Conservation (phyloP, 495 filamentous ascomycete species). For the Penicillium ucsense region DNA sequence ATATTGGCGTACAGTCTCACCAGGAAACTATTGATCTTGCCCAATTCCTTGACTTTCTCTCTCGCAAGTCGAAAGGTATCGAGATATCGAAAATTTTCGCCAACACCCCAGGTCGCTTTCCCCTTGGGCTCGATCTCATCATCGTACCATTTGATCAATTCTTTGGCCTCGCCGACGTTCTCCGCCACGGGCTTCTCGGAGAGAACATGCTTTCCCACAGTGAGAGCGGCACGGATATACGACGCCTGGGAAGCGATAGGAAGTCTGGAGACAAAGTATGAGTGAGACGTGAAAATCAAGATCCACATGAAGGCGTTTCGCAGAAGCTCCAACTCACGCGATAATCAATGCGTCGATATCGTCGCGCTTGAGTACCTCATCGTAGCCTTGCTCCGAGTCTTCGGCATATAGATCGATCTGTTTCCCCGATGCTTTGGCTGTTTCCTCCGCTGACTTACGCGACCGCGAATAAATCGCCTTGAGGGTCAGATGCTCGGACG, state of each 20-base stretch:
- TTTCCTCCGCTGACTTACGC: neutral
- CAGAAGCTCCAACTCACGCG: slow-evolving; percentile 21
- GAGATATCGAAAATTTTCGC: slow-evolving; percentile 61
- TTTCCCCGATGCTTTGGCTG: neutral
- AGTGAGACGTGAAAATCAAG: neutral
- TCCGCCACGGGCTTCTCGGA: slow-evolving; percentile 63
- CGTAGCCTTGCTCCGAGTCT: slow-evolving; percentile 41
- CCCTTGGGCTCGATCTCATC: slow-evolving; percentile 4
- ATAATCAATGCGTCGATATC: slow-evolving; percentile 57
- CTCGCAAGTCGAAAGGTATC: slow-evolving; percentile 40
- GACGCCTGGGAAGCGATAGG: slow-evolving; percentile 8
- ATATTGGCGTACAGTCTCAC: slow-evolving; percentile 41
- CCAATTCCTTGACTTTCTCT: slow-evolving; percentile 42
- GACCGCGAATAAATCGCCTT: slow-evolving; percentile 1
- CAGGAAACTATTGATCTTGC: slow-evolving; percentile 50
- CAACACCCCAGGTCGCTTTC: slow-evolving; percentile 39
- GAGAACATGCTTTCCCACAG: slow-evolving; percentile 60
- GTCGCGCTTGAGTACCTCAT: slow-evolving; percentile 44
- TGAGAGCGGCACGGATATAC: slow-evolving; percentile 28
- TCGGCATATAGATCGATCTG: slow-evolving; percentile 41
- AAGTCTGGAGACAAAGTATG: slow-evolving; percentile 1
- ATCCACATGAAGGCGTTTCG: no score
- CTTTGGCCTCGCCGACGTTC: slow-evolving; percentile 43
- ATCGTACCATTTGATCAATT: slow-evolving; percentile 48
- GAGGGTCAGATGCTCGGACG: neutral